phyloP scores from a whole-genome alignment of 768 basidiomycete genomes.

The Tulasnella sp. region DNA sequence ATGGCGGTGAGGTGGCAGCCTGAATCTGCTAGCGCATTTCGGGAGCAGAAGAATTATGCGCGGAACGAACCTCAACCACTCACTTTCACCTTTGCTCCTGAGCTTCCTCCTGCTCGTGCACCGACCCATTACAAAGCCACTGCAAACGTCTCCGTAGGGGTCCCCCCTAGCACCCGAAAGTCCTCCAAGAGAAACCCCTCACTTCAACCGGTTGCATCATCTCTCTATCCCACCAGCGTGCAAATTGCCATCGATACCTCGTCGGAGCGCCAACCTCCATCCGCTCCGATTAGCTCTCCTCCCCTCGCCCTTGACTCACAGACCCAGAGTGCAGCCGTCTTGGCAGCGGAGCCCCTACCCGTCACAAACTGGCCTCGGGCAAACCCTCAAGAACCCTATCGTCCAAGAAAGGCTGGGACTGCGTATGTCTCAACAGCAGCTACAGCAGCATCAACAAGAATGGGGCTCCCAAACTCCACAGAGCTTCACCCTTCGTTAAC shows the following conservation, averaged over 20 bases:
- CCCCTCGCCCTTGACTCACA: background rate
- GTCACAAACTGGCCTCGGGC: slow-evolving; percentile 5
- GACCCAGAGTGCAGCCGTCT: background rate
- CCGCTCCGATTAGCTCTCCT: background rate
- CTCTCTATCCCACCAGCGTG: slow-evolving; percentile 1
- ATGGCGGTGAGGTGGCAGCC: slow-evolving; percentile 11
- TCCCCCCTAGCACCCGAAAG: background rate
- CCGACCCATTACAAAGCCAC: slow-evolving; percentile 9
- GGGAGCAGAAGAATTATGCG: background rate
- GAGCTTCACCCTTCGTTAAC: too few species aligned
- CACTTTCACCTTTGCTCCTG: slow-evolving; percentile 7
- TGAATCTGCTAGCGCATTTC: background rate
- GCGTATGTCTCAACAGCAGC: background rate
- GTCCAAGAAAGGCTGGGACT: background rate
- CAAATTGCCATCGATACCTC: background rate
- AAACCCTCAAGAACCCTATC: slow-evolving; percentile 13
- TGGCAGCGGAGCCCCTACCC: slow-evolving; percentile 6
- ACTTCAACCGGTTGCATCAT: background rate
- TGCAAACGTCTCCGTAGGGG: slow-evolving; percentile 5
- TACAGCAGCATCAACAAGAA: background rate
- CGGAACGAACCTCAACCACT: slow-evolving; percentile 11
- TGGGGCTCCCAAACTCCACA: too few species aligned
- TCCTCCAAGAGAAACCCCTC: background rate
- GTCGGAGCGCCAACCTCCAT: background rate
- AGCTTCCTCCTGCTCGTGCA: slow-evolving; percentile 5